A percentile compares a stretch with the other conserved stretches of the same genome.
Evolutionary conservation across 257 asterid species (phyloP).

Genomic region (Pogostemon cablin): DNA sequence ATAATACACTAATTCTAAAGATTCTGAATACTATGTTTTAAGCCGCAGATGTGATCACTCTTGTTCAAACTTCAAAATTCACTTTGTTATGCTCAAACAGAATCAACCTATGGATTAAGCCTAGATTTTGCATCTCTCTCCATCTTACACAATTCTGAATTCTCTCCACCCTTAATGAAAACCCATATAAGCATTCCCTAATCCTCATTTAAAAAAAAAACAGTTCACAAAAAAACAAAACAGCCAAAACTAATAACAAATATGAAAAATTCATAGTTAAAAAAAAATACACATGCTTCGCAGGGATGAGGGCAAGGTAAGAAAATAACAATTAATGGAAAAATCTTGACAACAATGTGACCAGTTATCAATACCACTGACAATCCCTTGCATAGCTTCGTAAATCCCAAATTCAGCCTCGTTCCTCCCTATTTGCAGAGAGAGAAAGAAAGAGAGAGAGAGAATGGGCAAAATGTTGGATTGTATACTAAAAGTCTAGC

Average conservation of each 20-base stretch:
- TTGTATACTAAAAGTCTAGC: too few species aligned
- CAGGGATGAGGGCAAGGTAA: conserved; percentile 92
- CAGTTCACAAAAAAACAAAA: conserved; percentile 17
- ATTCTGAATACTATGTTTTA: background rate
- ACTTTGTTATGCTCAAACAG: background rate
- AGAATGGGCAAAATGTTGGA: too few species aligned
- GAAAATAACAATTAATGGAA: conserved; percentile 62
- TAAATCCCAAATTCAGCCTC: conserved; percentile 58
- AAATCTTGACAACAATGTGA: conserved; percentile 71
- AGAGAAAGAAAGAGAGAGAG: background rate
- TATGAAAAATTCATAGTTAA: background rate
- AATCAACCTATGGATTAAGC: background rate
- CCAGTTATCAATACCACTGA: conserved; percentile 83
- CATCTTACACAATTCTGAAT: background rate
- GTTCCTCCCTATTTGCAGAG: conserved; percentile 42
- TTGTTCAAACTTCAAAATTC: background rate
- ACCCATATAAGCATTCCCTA: background rate
- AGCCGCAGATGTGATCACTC: conserved; percentile 6
- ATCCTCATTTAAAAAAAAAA: conserved; percentile 8
- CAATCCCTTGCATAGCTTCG: conserved; percentile 86
- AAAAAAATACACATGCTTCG: conserved; percentile 54
- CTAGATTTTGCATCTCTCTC: background rate
- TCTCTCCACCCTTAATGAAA: background rate
- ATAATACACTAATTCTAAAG: too few species aligned
- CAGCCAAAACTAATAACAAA: background rate